phyloP scores from a whole-genome alignment of 768 basidiomycete genomes.

The Pleurotus platypus region DNA sequence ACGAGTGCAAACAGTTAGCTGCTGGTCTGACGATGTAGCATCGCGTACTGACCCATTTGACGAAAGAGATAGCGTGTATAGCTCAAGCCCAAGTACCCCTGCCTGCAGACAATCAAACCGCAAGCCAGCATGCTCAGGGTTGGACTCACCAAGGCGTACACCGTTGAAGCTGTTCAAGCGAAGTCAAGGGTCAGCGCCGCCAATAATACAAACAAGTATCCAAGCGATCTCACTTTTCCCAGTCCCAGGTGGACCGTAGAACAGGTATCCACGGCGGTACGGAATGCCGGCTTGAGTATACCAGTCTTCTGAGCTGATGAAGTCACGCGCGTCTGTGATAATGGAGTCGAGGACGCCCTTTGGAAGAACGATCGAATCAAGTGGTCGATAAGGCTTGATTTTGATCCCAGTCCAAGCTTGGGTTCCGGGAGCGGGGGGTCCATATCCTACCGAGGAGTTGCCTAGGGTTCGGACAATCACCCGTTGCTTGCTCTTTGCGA shows the following conservation, averaged over 20 bases:
- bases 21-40: too few relatives aligned
- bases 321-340: conserved; percentile 49
- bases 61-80: conserved; percentile 60
- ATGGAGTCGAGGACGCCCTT: conserved; percentile 43
- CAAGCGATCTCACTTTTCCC: conserved; percentile 45
- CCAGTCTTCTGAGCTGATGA: conserved; percentile 53
- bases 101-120: conserved; percentile 22
- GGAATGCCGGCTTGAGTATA: conserved; percentile 56
- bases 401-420: conserved; percentile 40
- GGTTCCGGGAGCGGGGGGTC: background rate
- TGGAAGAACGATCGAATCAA: conserved; percentile 50
- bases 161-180: conserved; percentile 37
- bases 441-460: too few relatives aligned
- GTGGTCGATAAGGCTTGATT: conserved; percentile 45
- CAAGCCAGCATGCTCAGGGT: background rate
- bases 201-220: too few relatives aligned
- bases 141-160: conserved; percentile 43
- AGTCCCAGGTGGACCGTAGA: conserved; percentile 60
- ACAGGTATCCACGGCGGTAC: conserved; percentile 51
- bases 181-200: too few relatives aligned
- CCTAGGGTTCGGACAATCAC: conserved; percentile 2
- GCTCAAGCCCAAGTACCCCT: conserved; percentile 77
- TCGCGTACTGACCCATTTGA: conserved; percentile 35
- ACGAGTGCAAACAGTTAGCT: background rate
- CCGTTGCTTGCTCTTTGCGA: background rate